Base-by-base conservation (phyloP, 345 rosid genomes). In the Brassica rapa region DNA sequence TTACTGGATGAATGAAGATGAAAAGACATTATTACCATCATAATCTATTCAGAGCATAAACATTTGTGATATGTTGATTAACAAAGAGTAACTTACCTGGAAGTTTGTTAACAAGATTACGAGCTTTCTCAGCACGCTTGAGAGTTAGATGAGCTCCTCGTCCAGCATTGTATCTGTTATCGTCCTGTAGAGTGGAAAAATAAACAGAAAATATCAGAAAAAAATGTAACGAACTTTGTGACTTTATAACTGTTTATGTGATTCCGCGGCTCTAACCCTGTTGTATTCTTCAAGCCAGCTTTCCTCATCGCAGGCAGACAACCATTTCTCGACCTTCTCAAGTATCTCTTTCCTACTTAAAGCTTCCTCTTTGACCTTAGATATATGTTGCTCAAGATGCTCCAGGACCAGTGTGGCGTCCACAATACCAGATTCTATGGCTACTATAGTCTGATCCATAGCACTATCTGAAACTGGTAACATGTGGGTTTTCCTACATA, bases 61-160 rank as follows among this genome's bases (percentile, higher is more conserved):
- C 46, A 70, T 30, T 4, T 12, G 14, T 19, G 35, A 29, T 71
- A 6, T 23, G 21, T 16, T n/a, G 51, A 74, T 25, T 4, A 68
- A 53, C 6, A 70, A n/a, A n/a, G 16, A 41, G 43, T 56, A 56
- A 25, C 69, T 70, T 83, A 89, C 99, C 99, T 85, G 97, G 97
- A 74, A 96, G 91, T 80, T 96, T 96, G 79, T 83, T 90, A 72
- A 91, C 97, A 79, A 96, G 84, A 21, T 89, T 72, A 78, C 99
- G 99, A 72, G 99, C 99, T 85, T 91, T 96, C 83, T 93, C 99
- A 65, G 99, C 99, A 76, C 97, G 98, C 76, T 93, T 96, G 65
- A 93, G 93, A 39, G 85, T 89, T 76, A 96, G 94, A 85, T 96
- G 99, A 83, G 98, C 92, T 60, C 99, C 99, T 87, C 84, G 88